Evolutionary conservation across 2,329 filamentous ascomycete species (phyloP).

Genomic region (Cladophialophora yegresii): DNA sequence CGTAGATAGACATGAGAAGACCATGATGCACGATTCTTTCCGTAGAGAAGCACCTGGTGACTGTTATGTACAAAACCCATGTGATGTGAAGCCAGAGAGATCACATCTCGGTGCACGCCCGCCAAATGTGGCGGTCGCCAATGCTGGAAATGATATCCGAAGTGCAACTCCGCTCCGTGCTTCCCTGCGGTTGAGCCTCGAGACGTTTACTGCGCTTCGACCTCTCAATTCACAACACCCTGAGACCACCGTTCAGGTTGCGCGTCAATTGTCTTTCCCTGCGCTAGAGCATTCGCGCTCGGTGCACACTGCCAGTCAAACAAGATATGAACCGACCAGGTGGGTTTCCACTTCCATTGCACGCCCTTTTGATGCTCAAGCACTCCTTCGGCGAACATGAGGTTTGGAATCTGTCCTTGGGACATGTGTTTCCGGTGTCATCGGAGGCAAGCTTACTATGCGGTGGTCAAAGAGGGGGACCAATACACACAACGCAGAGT

Average conservation of each 20-base stretch:
- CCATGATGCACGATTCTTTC: background rate
- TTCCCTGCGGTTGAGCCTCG: conserved; percentile 4
- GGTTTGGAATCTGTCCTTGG: background rate
- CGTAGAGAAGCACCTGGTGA: background rate
- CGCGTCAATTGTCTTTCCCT: conserved; percentile 5
- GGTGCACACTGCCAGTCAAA: conserved; percentile 1
- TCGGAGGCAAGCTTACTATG: background rate
- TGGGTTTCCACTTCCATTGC: conserved; percentile 20
- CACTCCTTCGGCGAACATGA: background rate
- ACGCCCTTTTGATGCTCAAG: background rate
- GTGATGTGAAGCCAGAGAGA: background rate
- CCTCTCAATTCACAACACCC: background rate
- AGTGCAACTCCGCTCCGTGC: conserved; percentile 1
- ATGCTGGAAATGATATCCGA: conserved; percentile 1
- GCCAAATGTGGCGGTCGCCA: background rate
- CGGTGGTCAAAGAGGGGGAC: background rate
- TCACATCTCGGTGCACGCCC: background rate
- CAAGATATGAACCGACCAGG: conserved; percentile 31
- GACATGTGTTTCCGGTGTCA: background rate
- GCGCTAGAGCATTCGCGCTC: conserved; percentile 7
- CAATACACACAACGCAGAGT: background rate
- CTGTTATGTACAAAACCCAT: background rate
- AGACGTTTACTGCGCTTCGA: background rate
- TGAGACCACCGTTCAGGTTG: background rate
- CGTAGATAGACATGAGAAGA: background rate